Evolutionary conservation across 306 rosid genomes (phyloP).

Genomic region (Erythrophleum fordii): DNA sequence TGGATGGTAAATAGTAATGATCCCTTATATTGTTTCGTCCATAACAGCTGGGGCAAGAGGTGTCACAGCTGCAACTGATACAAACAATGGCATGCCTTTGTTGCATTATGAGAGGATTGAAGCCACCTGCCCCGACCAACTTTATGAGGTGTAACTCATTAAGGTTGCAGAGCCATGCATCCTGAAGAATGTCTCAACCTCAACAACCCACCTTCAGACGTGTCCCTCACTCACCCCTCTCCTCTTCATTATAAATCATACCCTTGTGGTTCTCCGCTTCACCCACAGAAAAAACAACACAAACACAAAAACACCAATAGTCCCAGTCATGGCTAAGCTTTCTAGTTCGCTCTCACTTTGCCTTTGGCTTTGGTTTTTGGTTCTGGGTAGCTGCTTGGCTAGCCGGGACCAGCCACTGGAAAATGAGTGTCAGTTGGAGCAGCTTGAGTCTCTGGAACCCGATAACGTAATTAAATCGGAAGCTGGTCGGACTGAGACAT

Average conservation of each 20-base stretch:
- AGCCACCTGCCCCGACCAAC: slow-evolving; percentile 3
- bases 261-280: slow-evolving; percentile 36
- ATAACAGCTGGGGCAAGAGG: background rate
- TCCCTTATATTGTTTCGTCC: slow-evolving; percentile 16
- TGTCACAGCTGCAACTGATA: background rate
- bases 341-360: slow-evolving; percentile 43
- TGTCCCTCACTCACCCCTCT: slow-evolving; percentile 36
- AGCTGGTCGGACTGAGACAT: slow-evolving; percentile 44
- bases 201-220: slow-evolving; percentile 26
- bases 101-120: background rate
- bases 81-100: slow-evolving; percentile 29
- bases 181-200: slow-evolving; percentile 54
- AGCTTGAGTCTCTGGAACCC: slow-evolving; percentile 29
- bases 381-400: slow-evolving; percentile 43
- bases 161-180: slow-evolving; percentile 46
- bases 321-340: slow-evolving; percentile 52
- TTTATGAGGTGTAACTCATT: slow-evolving; percentile 48
- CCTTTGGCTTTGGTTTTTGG: slow-evolving; percentile 41
- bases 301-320: background rate
- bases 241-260: slow-evolving; percentile 32
- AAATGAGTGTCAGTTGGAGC: slow-evolving; percentile 39
- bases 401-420: background rate
- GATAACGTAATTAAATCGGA: slow-evolving; percentile 27
- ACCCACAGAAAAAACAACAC: too few species aligned
- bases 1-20: too few species aligned